Evolutionary conservation across 2,329 filamentous ascomycete genomes (phyloP).

Genomic region (Elsinoe perseae): DNA sequence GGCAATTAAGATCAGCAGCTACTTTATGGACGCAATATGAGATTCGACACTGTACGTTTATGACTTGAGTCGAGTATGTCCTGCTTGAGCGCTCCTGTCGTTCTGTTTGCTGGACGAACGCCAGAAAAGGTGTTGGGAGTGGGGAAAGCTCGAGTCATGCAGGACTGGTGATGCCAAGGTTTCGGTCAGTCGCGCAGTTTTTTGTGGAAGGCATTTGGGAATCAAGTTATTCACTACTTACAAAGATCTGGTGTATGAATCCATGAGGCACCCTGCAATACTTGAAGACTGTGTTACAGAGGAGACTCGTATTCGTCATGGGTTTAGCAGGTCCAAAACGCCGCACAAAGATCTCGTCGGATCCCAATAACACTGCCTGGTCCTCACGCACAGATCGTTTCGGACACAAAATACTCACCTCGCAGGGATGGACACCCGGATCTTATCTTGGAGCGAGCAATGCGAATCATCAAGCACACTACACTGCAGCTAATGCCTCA

Average conservation of each 20-base stretch:
- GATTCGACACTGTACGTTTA: no score
- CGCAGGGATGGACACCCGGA: conserved; percentile 87
- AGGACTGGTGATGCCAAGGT: background rate
- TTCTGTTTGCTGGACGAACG: no score
- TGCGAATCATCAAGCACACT: conserved; percentile 64
- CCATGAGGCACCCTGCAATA: no score
- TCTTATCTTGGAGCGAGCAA: conserved; percentile 71
- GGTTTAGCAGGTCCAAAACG: conserved; percentile 57
- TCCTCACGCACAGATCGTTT: conserved; percentile 71
- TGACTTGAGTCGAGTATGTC: no score
- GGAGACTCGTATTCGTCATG: conserved; percentile 40
- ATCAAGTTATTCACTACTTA: no score
- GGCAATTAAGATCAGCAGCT: no score
- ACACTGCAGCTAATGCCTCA: conserved; percentile 72
- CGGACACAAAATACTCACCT: conserved; percentile 79
- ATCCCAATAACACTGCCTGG: conserved; percentile 96
- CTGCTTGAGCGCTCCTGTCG: no score
- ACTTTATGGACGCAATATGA: no score
- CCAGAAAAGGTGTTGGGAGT: no score
- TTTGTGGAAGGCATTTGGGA: background rate
- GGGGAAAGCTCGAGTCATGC: background rate
- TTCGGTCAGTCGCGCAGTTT: background rate
- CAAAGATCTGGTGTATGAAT: no score
- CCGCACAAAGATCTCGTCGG: conserved; percentile 67
- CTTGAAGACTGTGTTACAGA: background rate